These are phyloP conservation scores for Apiospora koreana DNA, from an alignment of 2,329 filamentous ascomycete species.

Conservation along the genomic window DNA sequence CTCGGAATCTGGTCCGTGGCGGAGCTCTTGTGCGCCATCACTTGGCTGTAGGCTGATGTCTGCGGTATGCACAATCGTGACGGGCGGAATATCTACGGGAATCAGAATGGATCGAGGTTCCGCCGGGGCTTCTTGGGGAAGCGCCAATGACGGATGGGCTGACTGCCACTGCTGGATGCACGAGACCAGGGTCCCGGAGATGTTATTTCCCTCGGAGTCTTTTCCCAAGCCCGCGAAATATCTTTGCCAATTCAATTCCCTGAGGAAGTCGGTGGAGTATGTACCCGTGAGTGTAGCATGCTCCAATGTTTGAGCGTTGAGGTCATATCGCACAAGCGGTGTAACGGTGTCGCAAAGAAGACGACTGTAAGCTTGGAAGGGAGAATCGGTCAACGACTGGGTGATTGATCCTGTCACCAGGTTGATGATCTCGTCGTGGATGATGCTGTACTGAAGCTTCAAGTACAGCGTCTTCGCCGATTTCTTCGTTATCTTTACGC, in stretches of 20 bases:
- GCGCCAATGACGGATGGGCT: conserved; percentile 32
- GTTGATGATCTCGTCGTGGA: conserved; percentile 71
- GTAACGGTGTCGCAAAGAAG: conserved; percentile 47
- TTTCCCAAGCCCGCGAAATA: conserved; percentile 52
- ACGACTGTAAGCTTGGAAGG: conserved; percentile 47
- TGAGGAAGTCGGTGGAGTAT: conserved; percentile 50
- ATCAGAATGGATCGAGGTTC: conserved; percentile 72
- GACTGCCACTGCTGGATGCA: conserved; percentile 42
- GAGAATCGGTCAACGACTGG: conserved; percentile 39
- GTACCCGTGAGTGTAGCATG: conserved; percentile 54
- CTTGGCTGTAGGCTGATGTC: conserved; percentile 57
- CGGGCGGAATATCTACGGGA: conserved; percentile 83
- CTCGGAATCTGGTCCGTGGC: conserved; percentile 26
- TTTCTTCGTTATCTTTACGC: conserved; percentile 33
- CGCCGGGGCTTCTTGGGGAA: conserved; percentile 34
- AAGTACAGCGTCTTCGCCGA: conserved; percentile 60
- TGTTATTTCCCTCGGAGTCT: conserved; percentile 35
- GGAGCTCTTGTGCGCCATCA: background rate
- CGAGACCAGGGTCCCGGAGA: conserved; percentile 28
- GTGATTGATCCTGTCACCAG: conserved; percentile 47
- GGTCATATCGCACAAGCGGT: conserved; percentile 41
- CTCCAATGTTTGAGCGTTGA: conserved; percentile 57
- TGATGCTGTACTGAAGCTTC: conserved; percentile 71
- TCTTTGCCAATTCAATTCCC: conserved; percentile 47
- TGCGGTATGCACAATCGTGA: conserved; percentile 81